These are phyloP conservation scores for Trametes cinnabarina DNA, from an alignment of 768 basidiomycete genomes.

Conservation along the genomic window DNA sequence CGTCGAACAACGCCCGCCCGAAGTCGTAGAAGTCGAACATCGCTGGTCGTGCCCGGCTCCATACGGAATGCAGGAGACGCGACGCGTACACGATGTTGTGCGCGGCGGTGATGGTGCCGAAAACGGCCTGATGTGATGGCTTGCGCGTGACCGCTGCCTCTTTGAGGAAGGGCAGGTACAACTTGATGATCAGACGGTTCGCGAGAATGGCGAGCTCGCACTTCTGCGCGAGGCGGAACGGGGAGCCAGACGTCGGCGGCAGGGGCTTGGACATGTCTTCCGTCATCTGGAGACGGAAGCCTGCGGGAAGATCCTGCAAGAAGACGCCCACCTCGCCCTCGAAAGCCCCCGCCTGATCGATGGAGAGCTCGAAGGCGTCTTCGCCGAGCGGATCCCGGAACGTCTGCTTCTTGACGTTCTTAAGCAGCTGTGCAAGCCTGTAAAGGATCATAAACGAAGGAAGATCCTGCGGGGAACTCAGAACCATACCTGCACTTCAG, in stretches of 20 bases:
- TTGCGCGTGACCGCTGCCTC: conserved; percentile 27
- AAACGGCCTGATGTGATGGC: conserved; percentile 50
- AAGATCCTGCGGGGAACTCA: not conserved
- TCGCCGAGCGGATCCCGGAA: conserved; percentile 36
- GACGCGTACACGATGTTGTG: conserved; percentile 59
- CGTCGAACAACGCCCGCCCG: conserved; percentile 61
- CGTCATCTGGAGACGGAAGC: conserved; percentile 45
- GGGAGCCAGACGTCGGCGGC: conserved; percentile 27
- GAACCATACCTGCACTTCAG: conserved; percentile 56
- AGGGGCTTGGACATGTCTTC: conserved; percentile 26
- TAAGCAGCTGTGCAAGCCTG: conserved; percentile 64
- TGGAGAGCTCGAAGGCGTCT: conserved; percentile 39
- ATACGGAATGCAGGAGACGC: conserved; percentile 40
- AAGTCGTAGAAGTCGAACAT: conserved; percentile 59
- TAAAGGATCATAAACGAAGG: not conserved
- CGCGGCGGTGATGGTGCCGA: conserved; percentile 62
- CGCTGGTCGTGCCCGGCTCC: conserved; percentile 43
- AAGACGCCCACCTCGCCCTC: conserved; percentile 58
- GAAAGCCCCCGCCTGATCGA: conserved; percentile 60
- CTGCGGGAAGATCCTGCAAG: conserved; percentile 49
- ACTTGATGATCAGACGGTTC: conserved; percentile 58
- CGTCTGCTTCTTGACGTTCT: conserved; percentile 54
- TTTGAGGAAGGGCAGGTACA: conserved; percentile 66
- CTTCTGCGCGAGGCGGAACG: conserved; percentile 47
- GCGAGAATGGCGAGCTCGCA: conserved; percentile 62